phyloP scores from a whole-genome alignment of 176 grass and related monocot species.

The Oryza longistaminata region DNA sequence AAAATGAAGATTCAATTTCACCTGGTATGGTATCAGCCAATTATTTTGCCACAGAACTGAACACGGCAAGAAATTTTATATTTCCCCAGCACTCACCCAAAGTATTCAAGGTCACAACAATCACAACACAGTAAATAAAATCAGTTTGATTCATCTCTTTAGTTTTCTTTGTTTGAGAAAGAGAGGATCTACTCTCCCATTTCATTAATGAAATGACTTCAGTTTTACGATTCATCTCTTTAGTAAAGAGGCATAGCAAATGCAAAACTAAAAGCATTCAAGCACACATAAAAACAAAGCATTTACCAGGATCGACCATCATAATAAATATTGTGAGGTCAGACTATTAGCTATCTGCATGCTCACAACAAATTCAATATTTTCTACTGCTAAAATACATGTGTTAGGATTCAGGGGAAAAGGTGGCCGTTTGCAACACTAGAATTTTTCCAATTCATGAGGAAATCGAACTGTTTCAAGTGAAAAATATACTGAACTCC shows the following conservation, averaged over 20 bases:
- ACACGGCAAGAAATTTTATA: not conserved
- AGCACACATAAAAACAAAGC: not conserved
- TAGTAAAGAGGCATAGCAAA: not conserved
- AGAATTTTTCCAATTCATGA: not conserved
- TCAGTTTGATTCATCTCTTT: not conserved
- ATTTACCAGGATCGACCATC: not conserved
- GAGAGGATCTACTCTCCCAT: no score
- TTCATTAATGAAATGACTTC: no score
- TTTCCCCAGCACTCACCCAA: not conserved
- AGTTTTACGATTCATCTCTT: not conserved
- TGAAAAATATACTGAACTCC: not conserved
- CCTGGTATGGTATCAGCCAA: not conserved
- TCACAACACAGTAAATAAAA: not conserved
- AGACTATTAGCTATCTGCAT: slow-evolving; percentile 2
- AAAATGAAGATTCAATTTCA: not conserved
- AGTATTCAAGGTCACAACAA: not conserved
- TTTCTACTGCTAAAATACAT: not conserved
- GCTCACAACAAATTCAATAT: not conserved
- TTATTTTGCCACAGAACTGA: not conserved
- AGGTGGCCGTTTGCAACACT: not conserved
- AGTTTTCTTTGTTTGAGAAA: no score
- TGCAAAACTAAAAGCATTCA: not conserved
- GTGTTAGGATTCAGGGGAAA: not conserved
- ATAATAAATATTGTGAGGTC: not conserved
- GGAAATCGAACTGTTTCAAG: not conserved